A percentile compares a stretch with the other conserved stretches of the same genome.
These are phyloP conservation scores for Boletus coccyginus DNA, from an alignment of 768 basidiomycete genomes.

Conservation along the genomic window DNA sequence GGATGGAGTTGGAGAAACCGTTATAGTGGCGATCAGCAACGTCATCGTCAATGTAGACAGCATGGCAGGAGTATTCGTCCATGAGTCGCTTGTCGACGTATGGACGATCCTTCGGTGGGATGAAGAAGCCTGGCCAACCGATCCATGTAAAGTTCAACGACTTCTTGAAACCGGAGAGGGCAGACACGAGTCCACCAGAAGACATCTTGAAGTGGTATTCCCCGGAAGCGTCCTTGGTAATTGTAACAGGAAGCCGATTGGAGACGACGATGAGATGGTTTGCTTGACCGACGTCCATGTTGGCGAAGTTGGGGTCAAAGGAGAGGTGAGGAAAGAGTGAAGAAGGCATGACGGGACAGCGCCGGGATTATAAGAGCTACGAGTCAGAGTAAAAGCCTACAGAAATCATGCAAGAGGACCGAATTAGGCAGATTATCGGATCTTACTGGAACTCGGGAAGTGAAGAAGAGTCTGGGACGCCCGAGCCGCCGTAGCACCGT, in stretches of 20 bases:
- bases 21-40: slow-evolving; percentile 98
- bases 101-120: slow-evolving; percentile 88
- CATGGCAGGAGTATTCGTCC: slow-evolving; percentile 96
- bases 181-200: slow-evolving; percentile 95
- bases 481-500: no score
- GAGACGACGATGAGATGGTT: slow-evolving; percentile 91
- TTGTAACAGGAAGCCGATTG: slow-evolving; percentile 94
- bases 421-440: slow-evolving; percentile 36
- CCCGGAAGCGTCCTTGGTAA: slow-evolving; percentile 87
- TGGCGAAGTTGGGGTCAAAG: slow-evolving; percentile 27
- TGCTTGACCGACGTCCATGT: slow-evolving; percentile 48
- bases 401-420: slow-evolving; percentile 24
- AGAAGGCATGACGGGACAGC: slow-evolving; percentile 19
- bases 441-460: slow-evolving; percentile 11
- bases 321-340: slow-evolving; percentile 26
- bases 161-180: slow-evolving; percentile 97
- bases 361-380: slow-evolving; percentile 29
- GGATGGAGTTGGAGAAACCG: slow-evolving; percentile 98
- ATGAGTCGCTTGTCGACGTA: slow-evolving; percentile 87
- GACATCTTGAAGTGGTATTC: slow-evolving; percentile 99
- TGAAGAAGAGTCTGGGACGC: no score
- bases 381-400: slow-evolving; percentile 9
- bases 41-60: slow-evolving; percentile 97
- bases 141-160: slow-evolving; percentile 98
- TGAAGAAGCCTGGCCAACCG: slow-evolving; percentile 92